These are phyloP conservation scores for Kodamaea sp. DNA, from an alignment of 1,139 yeast genomes.

Conservation along the genomic window DNA sequence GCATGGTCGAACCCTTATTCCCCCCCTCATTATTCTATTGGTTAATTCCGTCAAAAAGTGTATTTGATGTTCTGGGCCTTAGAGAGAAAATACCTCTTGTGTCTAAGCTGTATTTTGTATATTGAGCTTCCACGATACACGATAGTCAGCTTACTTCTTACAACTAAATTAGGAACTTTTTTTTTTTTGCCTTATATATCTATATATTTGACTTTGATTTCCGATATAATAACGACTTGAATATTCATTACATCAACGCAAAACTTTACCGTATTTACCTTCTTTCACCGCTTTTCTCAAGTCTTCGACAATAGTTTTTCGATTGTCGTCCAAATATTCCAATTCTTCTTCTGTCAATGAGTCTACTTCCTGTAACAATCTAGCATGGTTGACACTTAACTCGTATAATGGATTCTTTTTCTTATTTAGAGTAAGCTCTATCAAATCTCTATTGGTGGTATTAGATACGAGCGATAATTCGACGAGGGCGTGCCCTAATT, in stretches of 20 bases:
- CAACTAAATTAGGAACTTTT: too few species aligned
- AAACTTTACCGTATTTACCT: constrained; percentile 43
- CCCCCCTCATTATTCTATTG: too few species aligned
- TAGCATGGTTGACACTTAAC: constrained; percentile 47
- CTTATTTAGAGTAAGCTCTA: constrained; percentile 41
- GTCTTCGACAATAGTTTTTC: constrained; percentile 36
- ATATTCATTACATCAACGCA: neutral
- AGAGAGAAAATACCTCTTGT: too few species aligned
- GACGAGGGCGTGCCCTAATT: constrained; percentile 74
- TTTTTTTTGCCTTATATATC: too few species aligned
- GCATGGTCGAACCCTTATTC: too few species aligned
- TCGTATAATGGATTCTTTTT: constrained; percentile 37
- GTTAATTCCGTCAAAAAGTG: too few species aligned
- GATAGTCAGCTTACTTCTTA: neutral
- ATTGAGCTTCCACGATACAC: neutral
- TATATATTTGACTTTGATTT: too few species aligned
- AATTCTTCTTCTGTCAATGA: constrained; percentile 64
- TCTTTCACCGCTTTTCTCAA: constrained; percentile 40
- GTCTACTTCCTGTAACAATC: constrained; percentile 53
- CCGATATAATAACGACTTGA: too few species aligned
- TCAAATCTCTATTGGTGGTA: constrained; percentile 51
- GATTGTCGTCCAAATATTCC: constrained; percentile 55
- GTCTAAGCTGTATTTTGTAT: too few species aligned
- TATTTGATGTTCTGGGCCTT: too few species aligned
- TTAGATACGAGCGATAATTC: constrained; percentile 67